Evolutionary conservation across 768 basidiomycete species (phyloP).

Genomic region (Mycena vulgaris): DNA sequence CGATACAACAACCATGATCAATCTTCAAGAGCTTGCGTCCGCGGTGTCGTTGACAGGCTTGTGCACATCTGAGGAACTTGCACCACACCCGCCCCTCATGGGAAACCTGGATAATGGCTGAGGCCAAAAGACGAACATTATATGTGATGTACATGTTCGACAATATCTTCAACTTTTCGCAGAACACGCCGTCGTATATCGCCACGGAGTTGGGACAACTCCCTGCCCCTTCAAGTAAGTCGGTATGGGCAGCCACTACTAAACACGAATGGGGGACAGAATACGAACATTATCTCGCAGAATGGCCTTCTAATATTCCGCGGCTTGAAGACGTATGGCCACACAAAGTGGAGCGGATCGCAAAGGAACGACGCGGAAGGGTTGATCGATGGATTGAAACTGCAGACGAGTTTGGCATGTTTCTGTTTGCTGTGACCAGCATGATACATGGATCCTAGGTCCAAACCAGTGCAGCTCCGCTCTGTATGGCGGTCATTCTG

Average conservation of each 20-base stretch:
- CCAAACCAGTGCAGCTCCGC: no score
- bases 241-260: constrained; percentile 24
- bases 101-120: constrained; percentile 29
- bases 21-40: constrained; percentile 31
- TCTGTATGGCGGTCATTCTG: no score
- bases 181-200: constrained; percentile 23
- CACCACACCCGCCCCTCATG: background rate
- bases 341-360: background rate
- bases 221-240: constrained; percentile 3
- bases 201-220: constrained; percentile 29
- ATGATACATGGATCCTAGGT: background rate
- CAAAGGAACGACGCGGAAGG: constrained; percentile 5
- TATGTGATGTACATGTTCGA: constrained; percentile 32
- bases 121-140: constrained; percentile 32
- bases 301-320: constrained; percentile 19
- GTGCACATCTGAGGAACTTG: background rate
- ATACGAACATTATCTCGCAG: constrained; percentile 7
- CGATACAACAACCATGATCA: constrained; percentile 28
- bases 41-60: constrained; percentile 22
- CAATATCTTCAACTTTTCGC: constrained; percentile 15
- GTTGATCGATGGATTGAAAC: constrained; percentile 25
- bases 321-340: constrained; percentile 31
- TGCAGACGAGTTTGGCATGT: constrained; percentile 35
- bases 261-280: constrained; percentile 16
- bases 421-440: constrained; percentile 14